Evolutionary conservation across 2,329 filamentous ascomycete species (phyloP).

Genomic region (Fusarium virguliforme): DNA sequence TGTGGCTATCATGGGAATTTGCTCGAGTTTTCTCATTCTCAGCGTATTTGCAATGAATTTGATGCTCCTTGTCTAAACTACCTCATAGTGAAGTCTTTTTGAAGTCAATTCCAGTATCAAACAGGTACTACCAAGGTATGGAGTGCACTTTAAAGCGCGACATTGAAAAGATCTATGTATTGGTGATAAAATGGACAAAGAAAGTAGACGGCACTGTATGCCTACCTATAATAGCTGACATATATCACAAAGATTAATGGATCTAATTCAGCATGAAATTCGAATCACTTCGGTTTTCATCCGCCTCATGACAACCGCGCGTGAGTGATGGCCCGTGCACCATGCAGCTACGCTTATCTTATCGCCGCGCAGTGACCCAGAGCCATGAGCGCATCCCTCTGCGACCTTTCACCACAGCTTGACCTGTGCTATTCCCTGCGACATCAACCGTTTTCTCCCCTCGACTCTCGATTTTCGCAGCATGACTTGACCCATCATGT

Average conservation of each 20-base stretch:
- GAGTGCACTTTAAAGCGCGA: too few species aligned
- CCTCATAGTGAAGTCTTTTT: too few species aligned
- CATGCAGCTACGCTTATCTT: conserved; percentile 31
- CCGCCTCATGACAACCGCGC: conserved; percentile 1
- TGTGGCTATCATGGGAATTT: background rate
- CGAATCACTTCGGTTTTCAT: background rate
- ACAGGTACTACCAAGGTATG: too few species aligned
- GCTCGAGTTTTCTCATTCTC: background rate
- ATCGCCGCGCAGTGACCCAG: conserved; percentile 11
- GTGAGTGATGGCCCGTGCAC: conserved; percentile 18
- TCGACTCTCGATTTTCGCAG: background rate
- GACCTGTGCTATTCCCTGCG: conserved; percentile 7
- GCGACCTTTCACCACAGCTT: conserved; percentile 25
- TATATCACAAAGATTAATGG: background rate
- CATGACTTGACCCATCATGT: conserved; percentile 56
- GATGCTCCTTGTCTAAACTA: too few species aligned
- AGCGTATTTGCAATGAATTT: background rate
- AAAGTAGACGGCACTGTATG: background rate
- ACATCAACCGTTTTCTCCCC: background rate
- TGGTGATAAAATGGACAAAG: background rate
- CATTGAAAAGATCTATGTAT: too few species aligned
- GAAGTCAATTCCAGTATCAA: too few species aligned
- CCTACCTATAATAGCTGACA: background rate
- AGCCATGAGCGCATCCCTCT: conserved; percentile 17
- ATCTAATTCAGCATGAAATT: background rate